These are phyloP conservation scores for Penicillium psychrosexuale DNA, from an alignment of 2,329 filamentous ascomycete species.

Conservation along the genomic window DNA sequence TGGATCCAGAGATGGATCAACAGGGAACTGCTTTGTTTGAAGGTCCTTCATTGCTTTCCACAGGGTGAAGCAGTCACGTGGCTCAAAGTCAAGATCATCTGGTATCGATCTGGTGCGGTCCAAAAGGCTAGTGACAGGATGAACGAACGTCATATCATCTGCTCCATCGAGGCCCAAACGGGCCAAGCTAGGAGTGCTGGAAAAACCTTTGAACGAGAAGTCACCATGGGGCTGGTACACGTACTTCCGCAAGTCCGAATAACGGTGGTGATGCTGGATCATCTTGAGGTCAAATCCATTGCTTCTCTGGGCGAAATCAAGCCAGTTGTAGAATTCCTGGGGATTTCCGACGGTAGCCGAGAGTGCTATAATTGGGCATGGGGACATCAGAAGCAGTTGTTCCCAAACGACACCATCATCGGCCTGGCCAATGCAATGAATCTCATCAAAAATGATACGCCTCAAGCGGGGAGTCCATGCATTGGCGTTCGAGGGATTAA, in stretches of 20 bases:
- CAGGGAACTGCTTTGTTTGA: conserved; percentile 50
- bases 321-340: conserved; percentile 66
- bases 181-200: conserved; percentile 14
- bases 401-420: conserved; percentile 78
- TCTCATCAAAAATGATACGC: conserved; percentile 78
- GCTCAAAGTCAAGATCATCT: conserved; percentile 66
- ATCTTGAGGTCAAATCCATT: conserved; percentile 64
- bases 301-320: conserved; percentile 60
- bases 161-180: conserved; percentile 49
- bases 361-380: conserved; percentile 74
- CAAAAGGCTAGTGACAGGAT: conserved; percentile 63
- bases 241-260: conserved; percentile 77
- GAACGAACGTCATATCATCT: conserved; percentile 57
- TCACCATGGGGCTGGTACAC: conserved; percentile 55
- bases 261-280: conserved; percentile 66
- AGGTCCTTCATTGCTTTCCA: conserved; percentile 63
- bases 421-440: conserved; percentile 74
- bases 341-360: conserved; percentile 79
- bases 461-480: conserved; percentile 66
- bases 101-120: conserved; percentile 63
- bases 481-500: conserved; percentile 62
- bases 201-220: conserved; percentile 55
- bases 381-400: conserved; percentile 68
- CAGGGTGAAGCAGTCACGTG: conserved; percentile 65
- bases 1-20: conserved; percentile 35